These are phyloP conservation scores for Picochlorum sp. DNA, from an alignment of 139 green algal species.

Conservation along the genomic window DNA sequence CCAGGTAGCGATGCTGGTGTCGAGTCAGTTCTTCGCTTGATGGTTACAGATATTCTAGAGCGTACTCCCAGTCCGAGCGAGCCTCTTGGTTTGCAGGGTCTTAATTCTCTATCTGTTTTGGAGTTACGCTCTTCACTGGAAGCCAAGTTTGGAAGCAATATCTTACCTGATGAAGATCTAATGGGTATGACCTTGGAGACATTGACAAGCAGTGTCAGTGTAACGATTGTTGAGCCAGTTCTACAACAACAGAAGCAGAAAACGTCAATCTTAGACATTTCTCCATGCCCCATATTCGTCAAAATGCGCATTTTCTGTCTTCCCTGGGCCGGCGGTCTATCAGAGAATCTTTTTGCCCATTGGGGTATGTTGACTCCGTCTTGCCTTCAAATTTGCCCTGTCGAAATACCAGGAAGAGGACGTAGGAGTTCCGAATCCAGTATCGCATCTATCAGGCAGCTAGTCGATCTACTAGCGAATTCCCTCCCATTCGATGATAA, in stretches of 20 bases:
- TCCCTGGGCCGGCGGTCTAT: conserved; percentile 32
- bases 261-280: too few relatives aligned
- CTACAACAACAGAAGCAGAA: background rate
- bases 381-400: conserved; percentile 30
- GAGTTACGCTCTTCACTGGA: conserved; percentile 18
- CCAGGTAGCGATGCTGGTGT: conserved; percentile 1
- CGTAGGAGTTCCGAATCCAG: conserved; percentile 10
- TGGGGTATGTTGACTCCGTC: conserved; percentile 28
- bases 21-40: conserved; percentile 11
- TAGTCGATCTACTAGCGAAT: conserved; percentile 12
- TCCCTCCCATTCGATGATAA: conserved; percentile 25
- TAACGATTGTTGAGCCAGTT: background rate
- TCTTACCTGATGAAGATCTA: background rate
- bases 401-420: conserved; percentile 30
- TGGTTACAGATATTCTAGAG: conserved; percentile 16
- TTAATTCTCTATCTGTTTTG: conserved; percentile 32
- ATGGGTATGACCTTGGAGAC: too few relatives aligned
- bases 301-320: conserved; percentile 37
- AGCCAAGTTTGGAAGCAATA: conserved; percentile 6
- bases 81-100: conserved; percentile 17
- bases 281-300: conserved; percentile 8
- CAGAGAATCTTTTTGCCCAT: conserved; percentile 31
- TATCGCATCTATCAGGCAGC: background rate
- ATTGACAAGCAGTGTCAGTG: background rate
- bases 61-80: background rate